Conservation (phyloP, 2,329 filamentous ascomycete genomes). For the Scorias spongiosa region DNA sequence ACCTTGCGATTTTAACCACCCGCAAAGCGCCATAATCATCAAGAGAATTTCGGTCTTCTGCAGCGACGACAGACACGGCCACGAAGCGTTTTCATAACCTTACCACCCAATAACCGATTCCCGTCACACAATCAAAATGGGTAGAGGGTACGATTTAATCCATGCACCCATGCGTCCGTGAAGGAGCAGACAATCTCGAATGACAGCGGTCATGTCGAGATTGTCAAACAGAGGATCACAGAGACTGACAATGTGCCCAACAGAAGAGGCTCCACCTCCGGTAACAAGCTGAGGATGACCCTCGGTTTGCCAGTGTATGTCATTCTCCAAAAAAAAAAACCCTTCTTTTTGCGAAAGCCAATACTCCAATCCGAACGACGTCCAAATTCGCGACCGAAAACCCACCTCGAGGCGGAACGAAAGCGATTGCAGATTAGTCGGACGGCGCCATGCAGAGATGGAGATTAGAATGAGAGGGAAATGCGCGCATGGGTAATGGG, state of each 20-base stretch:
- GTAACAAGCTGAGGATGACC: constrained; percentile 99
- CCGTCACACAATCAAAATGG: constrained; percentile 22
- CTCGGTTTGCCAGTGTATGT: constrained; percentile 99
- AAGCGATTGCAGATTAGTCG: no score
- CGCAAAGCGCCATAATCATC: background rate
- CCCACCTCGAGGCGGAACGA: no score
- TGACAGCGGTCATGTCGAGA: background rate
- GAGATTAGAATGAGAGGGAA: background rate
- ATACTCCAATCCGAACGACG: no score
- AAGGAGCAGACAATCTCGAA: background rate
- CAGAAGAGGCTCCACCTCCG: constrained; percentile 73
- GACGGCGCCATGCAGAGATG: background rate
- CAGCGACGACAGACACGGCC: constrained; percentile 4
- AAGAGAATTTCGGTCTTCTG: background rate
- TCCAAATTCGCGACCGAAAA: no score
- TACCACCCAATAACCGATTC: constrained; percentile 4
- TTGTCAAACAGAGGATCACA: background rate
- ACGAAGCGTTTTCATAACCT: constrained; percentile 8
- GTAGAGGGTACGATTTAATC: constrained; percentile 21
- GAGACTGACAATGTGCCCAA: constrained; percentile 3
- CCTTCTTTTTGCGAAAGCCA: no score
- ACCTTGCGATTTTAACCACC: background rate
- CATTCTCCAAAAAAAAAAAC: constrained; percentile 8
- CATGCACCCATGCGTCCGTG: background rate
- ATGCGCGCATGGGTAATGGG: background rate